Conservation (phyloP, 2,329 filamentous ascomycete genomes). For the Zasmidium cellare region DNA sequence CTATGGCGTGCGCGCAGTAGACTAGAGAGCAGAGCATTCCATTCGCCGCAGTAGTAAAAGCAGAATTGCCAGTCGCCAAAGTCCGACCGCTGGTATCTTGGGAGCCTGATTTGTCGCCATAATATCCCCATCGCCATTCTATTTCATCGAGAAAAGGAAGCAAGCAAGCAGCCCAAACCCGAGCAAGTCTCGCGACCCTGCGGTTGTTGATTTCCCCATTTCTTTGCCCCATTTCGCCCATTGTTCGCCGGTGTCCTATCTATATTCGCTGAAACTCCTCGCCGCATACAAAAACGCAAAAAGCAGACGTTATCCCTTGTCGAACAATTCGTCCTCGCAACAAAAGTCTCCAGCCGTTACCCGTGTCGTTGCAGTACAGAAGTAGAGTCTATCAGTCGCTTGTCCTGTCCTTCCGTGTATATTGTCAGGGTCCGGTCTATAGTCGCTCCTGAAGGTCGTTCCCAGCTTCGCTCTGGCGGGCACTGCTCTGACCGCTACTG, state of each 20-base stretch:
- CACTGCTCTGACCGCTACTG: constrained; percentile 58
- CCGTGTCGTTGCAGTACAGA: background rate
- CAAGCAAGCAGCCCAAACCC: too few relatives aligned
- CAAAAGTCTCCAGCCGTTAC: constrained; percentile 1
- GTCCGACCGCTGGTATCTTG: constrained; percentile 18
- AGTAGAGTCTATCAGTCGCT: constrained; percentile 4
- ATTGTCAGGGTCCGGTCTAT: constrained; percentile 3
- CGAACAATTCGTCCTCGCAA: background rate
- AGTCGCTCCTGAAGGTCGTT: constrained; percentile 33
- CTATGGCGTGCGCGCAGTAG: background rate
- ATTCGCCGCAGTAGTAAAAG: background rate
- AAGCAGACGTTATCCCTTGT: constrained; percentile 2
- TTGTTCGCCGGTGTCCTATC: constrained; percentile 23
- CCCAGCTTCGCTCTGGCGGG: constrained; percentile 33
- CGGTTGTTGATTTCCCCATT: constrained; percentile 4
- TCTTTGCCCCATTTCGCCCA: constrained; percentile 6
- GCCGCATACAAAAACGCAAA: constrained; percentile 13
- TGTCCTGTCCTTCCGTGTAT: constrained; percentile 1
- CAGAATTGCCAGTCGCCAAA: constrained; percentile 6
- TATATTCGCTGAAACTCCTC: constrained; percentile 31
- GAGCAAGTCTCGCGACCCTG: constrained; percentile 27
- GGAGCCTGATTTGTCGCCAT: constrained; percentile 3
- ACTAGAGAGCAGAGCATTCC: constrained; percentile 1
- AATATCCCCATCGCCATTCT: constrained; percentile 13
- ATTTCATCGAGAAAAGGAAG: constrained; percentile 6